These are phyloP conservation scores for Stromatinia cepivora DNA, from an alignment of 2,329 filamentous ascomycete genomes.

Conservation along the genomic window DNA sequence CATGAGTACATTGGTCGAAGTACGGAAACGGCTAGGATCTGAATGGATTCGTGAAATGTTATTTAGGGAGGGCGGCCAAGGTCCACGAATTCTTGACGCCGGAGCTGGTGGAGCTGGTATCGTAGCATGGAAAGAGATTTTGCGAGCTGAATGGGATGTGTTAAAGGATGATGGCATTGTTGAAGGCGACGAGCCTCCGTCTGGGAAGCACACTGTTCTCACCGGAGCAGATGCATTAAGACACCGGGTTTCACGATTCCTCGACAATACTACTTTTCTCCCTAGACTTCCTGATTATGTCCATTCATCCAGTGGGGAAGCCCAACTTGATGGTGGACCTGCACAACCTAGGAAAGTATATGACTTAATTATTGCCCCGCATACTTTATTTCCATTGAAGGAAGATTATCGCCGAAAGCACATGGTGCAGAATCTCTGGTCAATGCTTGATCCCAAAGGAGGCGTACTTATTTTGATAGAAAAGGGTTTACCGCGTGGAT, in stretches of 20 bases:
- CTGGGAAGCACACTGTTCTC: constrained; percentile 78
- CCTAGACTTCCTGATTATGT: constrained; percentile 87
- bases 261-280: constrained; percentile 89
- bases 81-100: constrained; percentile 69
- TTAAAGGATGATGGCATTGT: constrained; percentile 55
- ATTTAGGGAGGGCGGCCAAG: constrained; percentile 53
- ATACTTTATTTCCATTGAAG: constrained; percentile 73
- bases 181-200: constrained; percentile 51
- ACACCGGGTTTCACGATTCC: constrained; percentile 70
- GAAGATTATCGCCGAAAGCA: constrained; percentile 76
- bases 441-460: constrained; percentile 76
- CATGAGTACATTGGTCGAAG: constrained; percentile 68
- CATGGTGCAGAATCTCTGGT: constrained; percentile 86
- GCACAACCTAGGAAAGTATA: constrained; percentile 70
- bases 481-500: constrained; percentile 87
- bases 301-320: constrained; percentile 60
- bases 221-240: constrained; percentile 74
- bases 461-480: constrained; percentile 86
- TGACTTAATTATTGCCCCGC: constrained; percentile 87
- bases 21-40: constrained; percentile 69
- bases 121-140: constrained; percentile 73
- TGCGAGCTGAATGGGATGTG: constrained; percentile 78
- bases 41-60: constrained; percentile 69
- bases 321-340: constrained; percentile 59
- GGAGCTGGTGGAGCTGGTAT: constrained; percentile 73